Base-by-base conservation (phyloP, 768 basidiomycete species). In the Albatrellus ellisii region DNA sequence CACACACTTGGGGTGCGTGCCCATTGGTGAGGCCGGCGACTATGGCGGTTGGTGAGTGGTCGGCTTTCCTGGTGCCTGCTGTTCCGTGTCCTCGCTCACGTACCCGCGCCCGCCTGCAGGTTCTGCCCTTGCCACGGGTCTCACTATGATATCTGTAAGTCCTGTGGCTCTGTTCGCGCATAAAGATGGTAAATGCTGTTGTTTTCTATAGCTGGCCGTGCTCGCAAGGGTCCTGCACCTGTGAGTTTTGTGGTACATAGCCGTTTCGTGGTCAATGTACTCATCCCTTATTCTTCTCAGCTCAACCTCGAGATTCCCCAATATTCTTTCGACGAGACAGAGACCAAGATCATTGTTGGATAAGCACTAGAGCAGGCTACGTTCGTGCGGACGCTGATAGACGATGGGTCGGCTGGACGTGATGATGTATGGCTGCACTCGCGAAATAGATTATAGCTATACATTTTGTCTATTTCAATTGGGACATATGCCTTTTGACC, bases 91-190 rank as follows among this genome's bases (percentile, higher is more conserved):
- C 22, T 39, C 15, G 36, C 26, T 40, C 17, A 33, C 15, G 9
- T 42, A n/a, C 29, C 4, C 20, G n/a, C n/a, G n/a, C n/a, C n/a
- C n/a, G n/a, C n/a, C n/a, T 26, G 3, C 39, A 80, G 78, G 78
- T 89, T 94, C 79, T 94, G 91, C 71, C 91, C 92, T 40, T 97
- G 94, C 70, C 94, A 98, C 62, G 95, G 94, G 58, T 98, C 94
- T 41, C 94, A 99, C 59, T 92, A 91, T 56, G 91, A 97, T 63
- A 95, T 95, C 46, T 94, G 84, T 87, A 54, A 47, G 83, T 38
- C 22, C 18, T 18, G 3, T 4, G 24, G 58, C 18, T 49, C 26
- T 21, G n/a, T 39, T 41, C 36, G 2, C 26, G 20, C 17, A 24
- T 41, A 28, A 42, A 29, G 39, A 9, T 48, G 17, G 36, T 41